phyloP scores from a whole-genome alignment of 192 early-diverging fungal genomes.

The Spizellomyces sp. region DNA sequence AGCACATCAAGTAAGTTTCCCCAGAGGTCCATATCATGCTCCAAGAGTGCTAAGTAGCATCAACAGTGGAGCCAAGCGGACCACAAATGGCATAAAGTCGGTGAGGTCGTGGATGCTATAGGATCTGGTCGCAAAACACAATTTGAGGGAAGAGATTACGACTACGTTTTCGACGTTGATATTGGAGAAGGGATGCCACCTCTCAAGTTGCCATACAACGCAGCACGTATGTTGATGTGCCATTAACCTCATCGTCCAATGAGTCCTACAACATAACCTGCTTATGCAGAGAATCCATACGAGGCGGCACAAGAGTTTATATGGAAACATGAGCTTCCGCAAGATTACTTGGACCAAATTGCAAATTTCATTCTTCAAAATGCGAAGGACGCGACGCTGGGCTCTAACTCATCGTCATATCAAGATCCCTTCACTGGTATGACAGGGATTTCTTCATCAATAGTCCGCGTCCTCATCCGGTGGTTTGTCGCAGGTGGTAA shows the following conservation, averaged over 20 bases:
- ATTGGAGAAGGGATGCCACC: slow-evolving; percentile 78
- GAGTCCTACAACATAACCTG: neutral
- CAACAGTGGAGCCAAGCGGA: slow-evolving; percentile 62
- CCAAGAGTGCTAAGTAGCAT: slow-evolving; percentile 15
- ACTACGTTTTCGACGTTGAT: slow-evolving; percentile 98
- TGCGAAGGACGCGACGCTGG: slow-evolving; percentile 65
- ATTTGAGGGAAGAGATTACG: slow-evolving; percentile 88
- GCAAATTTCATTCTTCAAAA: slow-evolving; percentile 94
- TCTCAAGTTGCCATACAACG: slow-evolving; percentile 94
- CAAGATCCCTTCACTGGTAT: slow-evolving; percentile 69
- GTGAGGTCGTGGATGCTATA: slow-evolving; percentile 90
- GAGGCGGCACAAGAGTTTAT: slow-evolving; percentile 91
- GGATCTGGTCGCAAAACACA: slow-evolving; percentile 75
- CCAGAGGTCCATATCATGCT: neutral
- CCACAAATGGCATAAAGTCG: slow-evolving; percentile 81
- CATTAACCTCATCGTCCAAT: neutral
- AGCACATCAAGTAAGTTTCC: slow-evolving; percentile 64
- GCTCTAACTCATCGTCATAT: slow-evolving; percentile 36
- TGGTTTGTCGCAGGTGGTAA: slow-evolving; percentile 10
- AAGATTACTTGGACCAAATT: slow-evolving; percentile 88
- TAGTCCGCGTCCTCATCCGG: neutral
- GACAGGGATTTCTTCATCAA: neutral
- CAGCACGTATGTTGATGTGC: slow-evolving; percentile 48
- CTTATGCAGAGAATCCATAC: slow-evolving; percentile 86
- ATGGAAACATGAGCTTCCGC: slow-evolving; percentile 72